These are phyloP conservation scores for Fomitopsis schrenkii DNA, from an alignment of 1,284 basidiomycete species.

Conservation along the genomic window DNA sequence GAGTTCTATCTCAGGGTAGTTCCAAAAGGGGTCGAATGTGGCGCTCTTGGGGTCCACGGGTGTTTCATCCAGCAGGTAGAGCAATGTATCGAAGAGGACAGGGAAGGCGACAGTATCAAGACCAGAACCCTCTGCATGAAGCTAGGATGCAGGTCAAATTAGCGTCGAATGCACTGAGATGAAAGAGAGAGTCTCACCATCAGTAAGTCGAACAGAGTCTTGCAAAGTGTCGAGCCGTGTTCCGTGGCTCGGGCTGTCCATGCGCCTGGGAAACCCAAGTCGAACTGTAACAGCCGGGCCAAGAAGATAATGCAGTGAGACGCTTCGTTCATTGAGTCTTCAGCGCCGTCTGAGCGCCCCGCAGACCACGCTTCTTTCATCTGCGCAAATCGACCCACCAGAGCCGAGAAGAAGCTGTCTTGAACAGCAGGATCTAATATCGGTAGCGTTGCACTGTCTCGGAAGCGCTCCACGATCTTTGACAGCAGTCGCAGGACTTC, in stretches of 20 bases:
- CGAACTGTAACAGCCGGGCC: constrained; percentile 66
- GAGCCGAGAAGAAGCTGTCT: constrained; percentile 46
- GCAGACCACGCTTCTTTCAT: constrained; percentile 35
- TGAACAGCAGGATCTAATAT: constrained; percentile 50
- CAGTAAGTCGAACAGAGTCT: constrained; percentile 47
- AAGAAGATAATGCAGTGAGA: constrained; percentile 43
- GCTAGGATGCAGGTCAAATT: constrained; percentile 27
- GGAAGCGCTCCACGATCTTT: constrained; percentile 62
- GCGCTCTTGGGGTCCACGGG: constrained; percentile 51
- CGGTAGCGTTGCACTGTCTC: constrained; percentile 43
- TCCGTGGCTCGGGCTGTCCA: constrained; percentile 56
- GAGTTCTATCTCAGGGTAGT: constrained; percentile 51
- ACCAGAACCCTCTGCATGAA: constrained; percentile 45
- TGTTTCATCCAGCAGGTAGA: constrained; percentile 69
- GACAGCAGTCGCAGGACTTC: constrained; percentile 69
- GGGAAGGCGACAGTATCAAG: constrained; percentile 56
- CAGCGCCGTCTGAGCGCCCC: constrained; percentile 14
- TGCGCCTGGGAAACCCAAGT: constrained; percentile 55
- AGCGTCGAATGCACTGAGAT: background rate
- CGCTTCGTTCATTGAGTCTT: constrained; percentile 12
- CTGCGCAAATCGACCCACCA: constrained; percentile 41
- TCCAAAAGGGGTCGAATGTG: constrained; percentile 51
- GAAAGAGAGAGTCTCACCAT: constrained; percentile 40
- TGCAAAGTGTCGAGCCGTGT: constrained; percentile 39
- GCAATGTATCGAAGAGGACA: constrained; percentile 67